Percentiles rank a stretch among this genome's conserved stretches.
Conservation (phyloP, 352 stramenopile genomes). For the Saprolegnia parasitica region DNA sequence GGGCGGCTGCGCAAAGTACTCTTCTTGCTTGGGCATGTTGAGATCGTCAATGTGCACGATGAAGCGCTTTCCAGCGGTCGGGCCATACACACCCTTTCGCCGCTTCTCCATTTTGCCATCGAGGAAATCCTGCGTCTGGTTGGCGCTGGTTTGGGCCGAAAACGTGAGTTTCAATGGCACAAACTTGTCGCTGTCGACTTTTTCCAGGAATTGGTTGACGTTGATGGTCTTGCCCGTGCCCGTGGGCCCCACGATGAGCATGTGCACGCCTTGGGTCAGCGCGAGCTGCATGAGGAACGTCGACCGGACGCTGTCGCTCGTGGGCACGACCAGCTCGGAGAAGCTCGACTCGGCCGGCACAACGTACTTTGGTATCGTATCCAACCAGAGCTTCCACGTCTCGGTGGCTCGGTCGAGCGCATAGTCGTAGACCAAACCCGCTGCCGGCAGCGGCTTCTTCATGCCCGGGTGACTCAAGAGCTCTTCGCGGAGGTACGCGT, state of each 20-base stretch:
- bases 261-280: slow-evolving; percentile 75
- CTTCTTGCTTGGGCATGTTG: slow-evolving; percentile 94
- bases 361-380: slow-evolving; percentile 80
- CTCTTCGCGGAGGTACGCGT: slow-evolving; percentile 82
- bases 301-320: slow-evolving; percentile 89
- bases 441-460: slow-evolving; percentile 50
- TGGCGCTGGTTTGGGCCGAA: slow-evolving; percentile 88
- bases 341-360: slow-evolving; percentile 79
- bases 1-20: slow-evolving; percentile 91
- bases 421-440: slow-evolving; percentile 87
- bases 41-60: slow-evolving; percentile 94
- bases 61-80: slow-evolving; percentile 86
- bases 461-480: slow-evolving; percentile 52
- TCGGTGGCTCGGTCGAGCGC: slow-evolving; percentile 78
- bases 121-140: slow-evolving; percentile 92
- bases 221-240: slow-evolving; percentile 95
- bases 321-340: slow-evolving; percentile 91
- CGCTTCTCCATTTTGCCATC: slow-evolving; percentile 93
- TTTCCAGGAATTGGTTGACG: slow-evolving; percentile 89
- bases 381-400: slow-evolving; percentile 87
- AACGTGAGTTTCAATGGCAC: slow-evolving; percentile 91
- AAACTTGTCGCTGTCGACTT: slow-evolving; percentile 83
- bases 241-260: slow-evolving; percentile 91
- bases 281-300: slow-evolving; percentile 89
- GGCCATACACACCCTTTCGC: slow-evolving; percentile 90